These are phyloP conservation scores for Ceratocystiopsis sp. DNA, from an alignment of 2,329 filamentous ascomycete species.

Conservation along the genomic window DNA sequence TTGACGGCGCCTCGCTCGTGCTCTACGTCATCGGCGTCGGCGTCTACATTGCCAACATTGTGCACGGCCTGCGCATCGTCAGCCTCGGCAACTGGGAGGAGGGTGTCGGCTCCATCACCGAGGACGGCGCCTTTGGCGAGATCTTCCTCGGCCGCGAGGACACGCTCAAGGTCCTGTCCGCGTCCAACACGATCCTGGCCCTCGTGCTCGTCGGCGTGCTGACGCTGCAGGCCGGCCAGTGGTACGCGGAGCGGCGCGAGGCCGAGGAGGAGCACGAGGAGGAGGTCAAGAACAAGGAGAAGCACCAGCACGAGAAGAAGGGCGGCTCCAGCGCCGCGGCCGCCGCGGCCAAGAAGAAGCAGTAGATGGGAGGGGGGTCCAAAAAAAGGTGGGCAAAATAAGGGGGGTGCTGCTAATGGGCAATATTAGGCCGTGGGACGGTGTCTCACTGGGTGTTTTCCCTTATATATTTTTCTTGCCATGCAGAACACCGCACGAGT, in stretches of 20 bases:
- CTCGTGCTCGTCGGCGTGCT: constrained; percentile 82
- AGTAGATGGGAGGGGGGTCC: constrained; percentile 1
- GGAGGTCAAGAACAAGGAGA: constrained; percentile 26
- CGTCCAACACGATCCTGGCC: constrained; percentile 91
- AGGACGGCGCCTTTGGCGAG: constrained; percentile 32
- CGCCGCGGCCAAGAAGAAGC: constrained; percentile 10
- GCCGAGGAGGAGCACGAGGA: constrained; percentile 57
- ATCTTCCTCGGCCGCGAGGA: constrained; percentile 69
- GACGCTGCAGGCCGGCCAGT: constrained; percentile 88
- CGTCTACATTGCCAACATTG: constrained; percentile 90
- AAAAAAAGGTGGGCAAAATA: too few relatives aligned
- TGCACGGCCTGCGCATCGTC: constrained; percentile 81
- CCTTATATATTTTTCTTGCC: too few relatives aligned
- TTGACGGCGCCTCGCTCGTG: constrained; percentile 68
- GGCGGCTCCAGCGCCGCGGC: neutral
- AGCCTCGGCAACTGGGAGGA: constrained; percentile 47
- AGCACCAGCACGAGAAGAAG: constrained; percentile 8
- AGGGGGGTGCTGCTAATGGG: too few relatives aligned
- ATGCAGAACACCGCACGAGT: too few relatives aligned
- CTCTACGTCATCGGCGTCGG: constrained; percentile 76
- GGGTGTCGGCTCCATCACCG: constrained; percentile 21
- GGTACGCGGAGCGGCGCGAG: constrained; percentile 95
- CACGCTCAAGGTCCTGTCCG: constrained; percentile 74
- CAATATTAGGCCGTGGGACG: too few relatives aligned
- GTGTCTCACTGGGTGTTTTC: too few relatives aligned